Evolutionary conservation across 768 basidiomycete species (phyloP), one percentile per base, ranked within the genome.

Genomic region (Epithele typhae): DNA sequence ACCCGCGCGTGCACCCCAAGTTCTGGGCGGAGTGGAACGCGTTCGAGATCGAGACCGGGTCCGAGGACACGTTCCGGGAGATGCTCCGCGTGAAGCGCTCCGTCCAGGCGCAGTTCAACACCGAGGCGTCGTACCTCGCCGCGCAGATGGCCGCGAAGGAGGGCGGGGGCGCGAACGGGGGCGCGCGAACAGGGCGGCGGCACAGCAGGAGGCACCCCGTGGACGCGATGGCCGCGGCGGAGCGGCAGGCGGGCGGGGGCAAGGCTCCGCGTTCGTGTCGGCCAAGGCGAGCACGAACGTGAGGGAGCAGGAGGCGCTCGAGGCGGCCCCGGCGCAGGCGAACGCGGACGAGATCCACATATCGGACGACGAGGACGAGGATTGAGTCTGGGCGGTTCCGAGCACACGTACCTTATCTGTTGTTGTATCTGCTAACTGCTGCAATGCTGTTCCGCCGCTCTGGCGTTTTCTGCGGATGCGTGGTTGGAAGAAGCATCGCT

Each of bases 91-190:
- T 98, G 73, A 96, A 95, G 69, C 83, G 96, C 47, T 93, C 94
- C 57, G 96, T 99, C 14, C 96, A 99, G 67, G 93, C 95, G 22
- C 90, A 93, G 61, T 99, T 96, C 75, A 98, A 99, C 65, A 99
- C 96, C 3, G 95, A 97, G 66, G 88, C 87, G 37, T 87, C 86
- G 36, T 95, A 92, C 65, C 72, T 96, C 45, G 91, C 91, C 7
- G 94, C 94, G 10, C 92, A 96, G 68, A 86, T 93, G 9, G 71
- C 76, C 21, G 70, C 70, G 48, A 70, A 70, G 40, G 59, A 69
- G 14, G 71, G 69, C 23, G 77, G 77, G 40, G 70, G 69, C 23
- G 70, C 60, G 27, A 51, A 46, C 9, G 15, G 8, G 6, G 7
- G 8, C 27, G 27, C 56, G 6, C n/a, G n/a, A n/a, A n/a, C n/a